Evolutionary conservation across 495 filamentous ascomycete genomes (phyloP).

Genomic region (Hyaloscypha finlandica): DNA sequence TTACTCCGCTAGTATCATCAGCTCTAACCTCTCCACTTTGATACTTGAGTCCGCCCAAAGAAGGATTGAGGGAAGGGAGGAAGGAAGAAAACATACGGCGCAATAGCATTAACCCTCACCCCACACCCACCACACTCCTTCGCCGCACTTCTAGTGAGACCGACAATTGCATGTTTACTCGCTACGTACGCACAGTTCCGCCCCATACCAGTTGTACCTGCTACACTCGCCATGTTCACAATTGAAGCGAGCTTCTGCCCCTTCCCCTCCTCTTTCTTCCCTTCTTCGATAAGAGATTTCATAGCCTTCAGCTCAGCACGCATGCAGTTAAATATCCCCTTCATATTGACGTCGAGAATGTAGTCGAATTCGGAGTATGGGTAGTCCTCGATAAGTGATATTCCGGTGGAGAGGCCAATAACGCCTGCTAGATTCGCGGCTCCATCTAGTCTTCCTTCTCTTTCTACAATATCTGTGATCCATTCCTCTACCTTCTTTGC

Average conservation of each 20-base stretch:
- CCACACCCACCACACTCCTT: conserved; percentile 52
- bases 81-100: conserved; percentile 35
- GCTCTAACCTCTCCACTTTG: background rate
- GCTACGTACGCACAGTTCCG: conserved; percentile 44
- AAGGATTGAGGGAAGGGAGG: background rate
- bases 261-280: background rate
- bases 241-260: conserved; percentile 18
- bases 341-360: conserved; percentile 54
- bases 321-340: conserved; percentile 57
- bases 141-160: conserved; percentile 54
- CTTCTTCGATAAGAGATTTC: background rate
- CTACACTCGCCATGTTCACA: conserved; percentile 26
- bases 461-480: conserved; percentile 32
- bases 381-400: conserved; percentile 38
- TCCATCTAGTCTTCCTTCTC: conserved; percentile 44
- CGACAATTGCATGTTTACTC: conserved; percentile 53
- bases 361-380: conserved; percentile 48
- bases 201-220: conserved; percentile 31
- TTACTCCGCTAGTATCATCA: conserved; percentile 34
- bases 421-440: conserved; percentile 53
- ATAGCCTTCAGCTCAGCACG: conserved; percentile 52
- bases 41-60: background rate
- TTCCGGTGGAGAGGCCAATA: conserved; percentile 35
- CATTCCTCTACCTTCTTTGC: conserved; percentile 27
- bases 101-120: conserved; percentile 55